phyloP scores from a whole-genome alignment of 2,329 filamentous ascomycete species.

The Dendrostoma leiphaemia region DNA sequence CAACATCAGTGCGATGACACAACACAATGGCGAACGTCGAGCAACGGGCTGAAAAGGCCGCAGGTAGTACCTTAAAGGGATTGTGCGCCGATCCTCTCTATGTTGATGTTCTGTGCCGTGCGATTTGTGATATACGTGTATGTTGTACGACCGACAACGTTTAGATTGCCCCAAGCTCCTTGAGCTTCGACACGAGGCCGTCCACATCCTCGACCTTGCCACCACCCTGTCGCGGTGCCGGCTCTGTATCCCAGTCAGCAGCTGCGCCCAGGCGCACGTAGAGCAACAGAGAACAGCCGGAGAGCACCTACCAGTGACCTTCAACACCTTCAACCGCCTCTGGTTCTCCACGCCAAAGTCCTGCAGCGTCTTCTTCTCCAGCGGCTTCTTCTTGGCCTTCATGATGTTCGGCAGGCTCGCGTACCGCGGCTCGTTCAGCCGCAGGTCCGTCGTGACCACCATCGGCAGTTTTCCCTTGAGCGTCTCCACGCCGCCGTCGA shows the following conservation, averaged over 20 bases:
- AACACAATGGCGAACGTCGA: too few species aligned
- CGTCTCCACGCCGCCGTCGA: conserved; percentile 94
- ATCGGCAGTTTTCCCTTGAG: conserved; percentile 82
- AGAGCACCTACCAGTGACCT: conserved; percentile 69
- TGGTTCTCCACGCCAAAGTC: conserved; percentile 77
- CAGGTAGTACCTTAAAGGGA: too few species aligned
- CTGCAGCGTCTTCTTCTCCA: conserved; percentile 84
- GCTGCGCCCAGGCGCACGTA: too few species aligned
- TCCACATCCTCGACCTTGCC: conserved; percentile 98
- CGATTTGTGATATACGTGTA: neutral
- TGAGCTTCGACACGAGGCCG: conserved; percentile 88
- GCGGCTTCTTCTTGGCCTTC: conserved; percentile 99
- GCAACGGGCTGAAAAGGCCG: too few species aligned
- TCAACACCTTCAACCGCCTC: conserved; percentile 81
- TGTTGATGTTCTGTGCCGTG: neutral
- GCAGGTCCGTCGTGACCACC: conserved; percentile 91
- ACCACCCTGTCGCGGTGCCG: conserved; percentile 81
- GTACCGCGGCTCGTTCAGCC: conserved; percentile 92
- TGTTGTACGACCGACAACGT: neutral
- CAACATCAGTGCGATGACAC: too few species aligned
- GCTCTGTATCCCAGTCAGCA: conserved; percentile 56
- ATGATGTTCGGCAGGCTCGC: conserved; percentile 97
- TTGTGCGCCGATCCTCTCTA: too few species aligned
- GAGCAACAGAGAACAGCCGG: neutral
- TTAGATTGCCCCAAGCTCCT: conserved; percentile 90